Base-by-base conservation (phyloP, 2,329 filamentous ascomycete species). In the Byssochlamys sp. region DNA sequence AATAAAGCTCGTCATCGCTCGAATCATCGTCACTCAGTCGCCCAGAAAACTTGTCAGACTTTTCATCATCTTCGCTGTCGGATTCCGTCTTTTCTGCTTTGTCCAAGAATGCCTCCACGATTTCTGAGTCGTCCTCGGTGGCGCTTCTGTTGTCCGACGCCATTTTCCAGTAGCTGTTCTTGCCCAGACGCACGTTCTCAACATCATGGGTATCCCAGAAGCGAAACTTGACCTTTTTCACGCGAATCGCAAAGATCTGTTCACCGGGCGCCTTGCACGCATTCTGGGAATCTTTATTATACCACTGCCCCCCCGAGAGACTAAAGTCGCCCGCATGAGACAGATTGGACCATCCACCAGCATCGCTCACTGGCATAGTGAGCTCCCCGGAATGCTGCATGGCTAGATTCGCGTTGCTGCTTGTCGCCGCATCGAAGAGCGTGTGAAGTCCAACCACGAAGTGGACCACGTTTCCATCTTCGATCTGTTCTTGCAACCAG, bases 401-500 rank as follows among this genome's bases (percentile, higher is more conserved):
- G 4, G 39, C 39, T 14, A 45, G 39, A 24, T 45, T 45, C 5
- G 39, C 39, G 19, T 19, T 45, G n/a, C 39, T 45, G 39, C 14
- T 19, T 19, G 39, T 45, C 19, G 39, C 39, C 5, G 39, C 31
- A 24, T 54, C 53, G 19, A 54, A 7, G 27, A 54, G 31, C 12
- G 53, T 54, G 19, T 31, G 27, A 26, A 54, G 53, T 26, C 53
- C 53, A 24, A 54, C 33, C 28, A 54, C 53, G 24, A 54, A 54
- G 24, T 54, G 31, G 7, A 54, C 53, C 28, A 31, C 53, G 14
- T 31, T 31, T 14, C 31, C 53, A 54, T 54, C 53, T 12, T 54
- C 53, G 53, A 54, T 35, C 31, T 54, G 53, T 12, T 54, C 53
- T 39, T 54, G 26, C 24, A 54, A 26, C 53, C 53, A 54, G 4